phyloP scores from a whole-genome alignment of 169 alveolate genomes.

The Plasmodium blacklocki region DNA sequence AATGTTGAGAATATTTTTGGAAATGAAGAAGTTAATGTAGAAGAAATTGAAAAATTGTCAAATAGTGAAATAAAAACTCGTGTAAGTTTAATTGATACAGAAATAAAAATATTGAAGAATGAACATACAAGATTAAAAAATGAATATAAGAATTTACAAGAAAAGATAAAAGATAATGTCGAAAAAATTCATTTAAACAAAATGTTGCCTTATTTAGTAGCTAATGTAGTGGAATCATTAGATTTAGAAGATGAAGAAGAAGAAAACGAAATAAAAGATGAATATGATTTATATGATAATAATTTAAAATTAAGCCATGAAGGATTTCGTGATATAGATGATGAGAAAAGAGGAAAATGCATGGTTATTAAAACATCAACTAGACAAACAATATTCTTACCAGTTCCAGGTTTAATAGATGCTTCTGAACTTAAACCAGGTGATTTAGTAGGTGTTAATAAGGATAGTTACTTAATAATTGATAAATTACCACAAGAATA shows the following conservation, averaged over 20 bases:
- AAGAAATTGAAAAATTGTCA: conserved; percentile 79
- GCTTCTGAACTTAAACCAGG: conserved; percentile 94
- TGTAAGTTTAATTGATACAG: conserved; percentile 88
- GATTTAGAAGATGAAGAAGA: conserved; percentile 73
- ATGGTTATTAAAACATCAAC: conserved; percentile 94
- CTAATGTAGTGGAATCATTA: conserved; percentile 96
- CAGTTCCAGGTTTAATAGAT: conserved; percentile 98
- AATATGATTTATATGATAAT: conserved; percentile 54
- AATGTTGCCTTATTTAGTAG: conserved; percentile 99
- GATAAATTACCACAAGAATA: conserved; percentile 99
- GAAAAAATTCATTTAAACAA: conserved; percentile 96
- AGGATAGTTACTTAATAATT: conserved; percentile 97
- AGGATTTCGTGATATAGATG: conserved; percentile 76
- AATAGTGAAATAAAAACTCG: conserved; percentile 83
- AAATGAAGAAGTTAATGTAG: conserved; percentile 64
- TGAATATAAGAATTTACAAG: conserved; percentile 89
- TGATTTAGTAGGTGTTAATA: conserved; percentile 99
- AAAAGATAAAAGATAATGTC: conserved; percentile 92
- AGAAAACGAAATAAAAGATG: conserved; percentile 46
- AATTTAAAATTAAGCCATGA: conserved; percentile 24
- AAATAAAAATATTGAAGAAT: conserved; percentile 90
- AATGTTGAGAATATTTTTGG: conserved; percentile 47
- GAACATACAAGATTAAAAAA: conserved; percentile 91
- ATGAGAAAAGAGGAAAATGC: conserved; percentile 88
- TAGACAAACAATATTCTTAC: conserved; percentile 97